Evolutionary conservation across 306 rosid genomes (phyloP).

Genomic region (Malus sylvestris): DNA sequence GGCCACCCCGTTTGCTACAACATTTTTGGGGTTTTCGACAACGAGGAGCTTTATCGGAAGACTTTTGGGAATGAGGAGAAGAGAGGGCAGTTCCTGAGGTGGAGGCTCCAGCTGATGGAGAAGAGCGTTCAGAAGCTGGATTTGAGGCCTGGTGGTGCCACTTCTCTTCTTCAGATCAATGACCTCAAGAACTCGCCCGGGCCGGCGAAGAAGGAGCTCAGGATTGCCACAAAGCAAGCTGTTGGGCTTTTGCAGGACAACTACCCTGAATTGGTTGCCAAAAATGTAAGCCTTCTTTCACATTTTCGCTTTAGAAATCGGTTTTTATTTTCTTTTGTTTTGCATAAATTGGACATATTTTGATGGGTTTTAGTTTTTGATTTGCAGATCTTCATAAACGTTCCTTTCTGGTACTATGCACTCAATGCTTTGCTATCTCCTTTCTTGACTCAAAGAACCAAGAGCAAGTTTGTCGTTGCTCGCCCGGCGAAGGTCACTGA

Average conservation of each 20-base stretch:
- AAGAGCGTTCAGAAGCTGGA: slow-evolving; percentile 66
- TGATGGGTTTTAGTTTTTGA: not conserved
- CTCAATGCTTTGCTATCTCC: slow-evolving; percentile 62
- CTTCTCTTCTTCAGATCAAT: slow-evolving; percentile 64
- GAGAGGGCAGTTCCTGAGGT: slow-evolving; percentile 58
- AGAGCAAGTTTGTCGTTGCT: slow-evolving; percentile 50
- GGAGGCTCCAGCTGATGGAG: slow-evolving; percentile 81
- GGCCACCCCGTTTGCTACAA: slow-evolving; percentile 83
- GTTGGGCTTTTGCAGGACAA: slow-evolving; percentile 77
- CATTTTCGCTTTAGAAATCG: not conserved
- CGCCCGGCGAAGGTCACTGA: slow-evolving; percentile 40
- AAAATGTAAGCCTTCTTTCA: slow-evolving; percentile 42
- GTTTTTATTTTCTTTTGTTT: not conserved
- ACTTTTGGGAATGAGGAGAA: slow-evolving; percentile 77
- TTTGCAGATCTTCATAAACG: slow-evolving; percentile 73
- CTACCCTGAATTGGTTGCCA: slow-evolving; percentile 89
- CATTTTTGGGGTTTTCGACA: slow-evolving; percentile 69
- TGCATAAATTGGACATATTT: not conserved
- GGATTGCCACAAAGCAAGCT: slow-evolving; percentile 74
- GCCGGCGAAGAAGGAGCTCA: slow-evolving; percentile 61
- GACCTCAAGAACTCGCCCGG: slow-evolving; percentile 79
- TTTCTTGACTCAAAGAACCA: slow-evolving; percentile 81
- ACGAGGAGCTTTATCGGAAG: slow-evolving; percentile 57
- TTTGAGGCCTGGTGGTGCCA: slow-evolving; percentile 39
- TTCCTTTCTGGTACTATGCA: slow-evolving; percentile 93